Conservation (phyloP, 2,329 filamentous ascomycete species). For the Exophiala dermatitidis region DNA sequence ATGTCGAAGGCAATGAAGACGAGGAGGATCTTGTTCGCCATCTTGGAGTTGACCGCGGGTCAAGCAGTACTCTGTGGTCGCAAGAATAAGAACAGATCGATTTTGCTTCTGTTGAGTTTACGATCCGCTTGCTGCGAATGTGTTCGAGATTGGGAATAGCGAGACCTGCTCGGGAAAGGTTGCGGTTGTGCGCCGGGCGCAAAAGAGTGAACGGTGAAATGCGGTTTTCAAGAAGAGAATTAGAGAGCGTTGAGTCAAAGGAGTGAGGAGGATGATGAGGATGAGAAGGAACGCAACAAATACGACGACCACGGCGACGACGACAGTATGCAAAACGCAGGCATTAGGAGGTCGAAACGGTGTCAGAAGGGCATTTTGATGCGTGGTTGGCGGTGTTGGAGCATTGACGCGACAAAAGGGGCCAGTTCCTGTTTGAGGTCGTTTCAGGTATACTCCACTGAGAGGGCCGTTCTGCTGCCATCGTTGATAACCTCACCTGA, state of each 20-base stretch:
- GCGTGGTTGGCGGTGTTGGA: slow-evolving; percentile 15
- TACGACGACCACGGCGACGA: not conserved
- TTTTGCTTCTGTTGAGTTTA: too few relatives aligned
- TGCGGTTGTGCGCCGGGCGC: too few relatives aligned
- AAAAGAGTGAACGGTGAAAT: too few relatives aligned
- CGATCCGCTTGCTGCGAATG: too few relatives aligned
- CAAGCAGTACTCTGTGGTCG: too few relatives aligned
- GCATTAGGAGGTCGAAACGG: slow-evolving; percentile 9
- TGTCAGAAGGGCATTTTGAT: slow-evolving; percentile 11
- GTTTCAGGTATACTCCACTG: slow-evolving; percentile 22
- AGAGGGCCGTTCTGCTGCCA: not conserved
- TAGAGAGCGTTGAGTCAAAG: not conserved
- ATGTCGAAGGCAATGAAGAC: slow-evolving; percentile 47
- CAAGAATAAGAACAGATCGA: too few relatives aligned
- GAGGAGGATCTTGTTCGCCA: slow-evolving; percentile 46
- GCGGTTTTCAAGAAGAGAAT: not conserved
- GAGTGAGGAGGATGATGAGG: slow-evolving; percentile 7
- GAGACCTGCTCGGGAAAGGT: too few relatives aligned
- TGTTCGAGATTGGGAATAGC: too few relatives aligned
- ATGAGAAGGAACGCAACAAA: slow-evolving; percentile 8
- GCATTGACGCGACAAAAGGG: slow-evolving; percentile 14
- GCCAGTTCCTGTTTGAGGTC: slow-evolving; percentile 14
- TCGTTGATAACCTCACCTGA: slow-evolving; percentile 5
- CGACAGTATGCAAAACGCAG: slow-evolving; percentile 3
- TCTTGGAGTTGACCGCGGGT: not conserved